These are phyloP conservation scores for Aureobasidium vineae DNA, from an alignment of 2,329 filamentous ascomycete genomes.

Conservation along the genomic window DNA sequence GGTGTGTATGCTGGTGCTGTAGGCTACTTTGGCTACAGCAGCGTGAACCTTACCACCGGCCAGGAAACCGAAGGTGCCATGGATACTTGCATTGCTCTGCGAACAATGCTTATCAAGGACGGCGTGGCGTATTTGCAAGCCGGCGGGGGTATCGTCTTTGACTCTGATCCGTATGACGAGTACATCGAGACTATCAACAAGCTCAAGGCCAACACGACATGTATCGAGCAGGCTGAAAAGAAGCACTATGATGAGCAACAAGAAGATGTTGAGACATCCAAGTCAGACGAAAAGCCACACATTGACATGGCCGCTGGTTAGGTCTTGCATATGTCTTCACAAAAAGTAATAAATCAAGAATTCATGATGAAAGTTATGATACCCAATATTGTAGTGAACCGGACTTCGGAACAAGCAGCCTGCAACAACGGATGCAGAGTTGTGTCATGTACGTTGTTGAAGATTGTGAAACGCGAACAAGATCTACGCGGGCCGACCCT, in stretches of 20 bases:
- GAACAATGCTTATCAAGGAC: slow-evolving; percentile 94
- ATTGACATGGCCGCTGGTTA: slow-evolving; percentile 28
- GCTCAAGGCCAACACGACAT: slow-evolving; percentile 82
- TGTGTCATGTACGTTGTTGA: not conserved
- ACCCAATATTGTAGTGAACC: not conserved
- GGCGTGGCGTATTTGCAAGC: slow-evolving; percentile 87
- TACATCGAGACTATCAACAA: slow-evolving; percentile 98
- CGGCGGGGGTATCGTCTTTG: slow-evolving; percentile 88
- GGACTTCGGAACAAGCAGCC: not conserved
- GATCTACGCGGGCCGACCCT: no score
- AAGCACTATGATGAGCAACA: slow-evolving; percentile 55
- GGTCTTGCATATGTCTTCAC: not conserved
- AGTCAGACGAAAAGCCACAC: slow-evolving; percentile 20
- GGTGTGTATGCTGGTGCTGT: slow-evolving; percentile 95
- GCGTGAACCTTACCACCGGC: slow-evolving; percentile 59
- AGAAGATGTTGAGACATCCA: slow-evolving; percentile 24
- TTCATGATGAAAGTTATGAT: slow-evolving; percentile 11
- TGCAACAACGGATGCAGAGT: no score
- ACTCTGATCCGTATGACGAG: slow-evolving; percentile 86
- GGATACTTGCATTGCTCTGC: slow-evolving; percentile 80
- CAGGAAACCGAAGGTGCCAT: slow-evolving; percentile 74
- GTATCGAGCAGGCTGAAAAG: slow-evolving; percentile 80
- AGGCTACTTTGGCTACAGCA: slow-evolving; percentile 90
- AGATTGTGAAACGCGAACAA: no score
- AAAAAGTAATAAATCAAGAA: not conserved